phyloP scores from a whole-genome alignment of 2,329 filamentous ascomycete genomes.

The Diaporthe caulivora region DNA sequence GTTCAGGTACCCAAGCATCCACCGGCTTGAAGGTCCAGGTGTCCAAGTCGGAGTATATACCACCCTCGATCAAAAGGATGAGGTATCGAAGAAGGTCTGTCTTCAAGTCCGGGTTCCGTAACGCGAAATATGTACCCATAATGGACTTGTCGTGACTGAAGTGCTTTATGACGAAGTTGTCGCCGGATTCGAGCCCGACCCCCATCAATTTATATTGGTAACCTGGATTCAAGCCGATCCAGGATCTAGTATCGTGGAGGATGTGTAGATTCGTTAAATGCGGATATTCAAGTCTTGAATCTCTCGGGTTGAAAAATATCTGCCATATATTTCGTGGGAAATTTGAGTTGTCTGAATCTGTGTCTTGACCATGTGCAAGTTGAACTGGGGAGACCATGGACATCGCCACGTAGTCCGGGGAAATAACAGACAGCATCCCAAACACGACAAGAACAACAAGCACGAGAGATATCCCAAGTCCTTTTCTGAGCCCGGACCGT shows the following conservation, averaged over 20 bases:
- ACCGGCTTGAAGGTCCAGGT: slow-evolving; percentile 67
- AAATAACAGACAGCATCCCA: neutral
- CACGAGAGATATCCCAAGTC: neutral
- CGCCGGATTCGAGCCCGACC: slow-evolving; percentile 43
- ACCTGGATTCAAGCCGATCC: slow-evolving; percentile 45
- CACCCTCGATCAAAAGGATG: slow-evolving; percentile 48
- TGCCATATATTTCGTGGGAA: slow-evolving; percentile 48
- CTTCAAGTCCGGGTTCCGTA: slow-evolving; percentile 48
- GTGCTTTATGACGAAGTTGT: slow-evolving; percentile 45
- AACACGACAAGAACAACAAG: neutral
- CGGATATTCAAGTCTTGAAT: neutral
- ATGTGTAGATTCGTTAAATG: slow-evolving; percentile 36
- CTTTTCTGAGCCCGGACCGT: neutral
- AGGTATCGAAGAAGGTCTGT: slow-evolving; percentile 49
- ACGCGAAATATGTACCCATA: slow-evolving; percentile 41
- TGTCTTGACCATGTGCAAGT: no score
- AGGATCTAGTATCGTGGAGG: slow-evolving; percentile 43
- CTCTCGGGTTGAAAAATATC: slow-evolving; percentile 42
- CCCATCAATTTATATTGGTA: slow-evolving; percentile 45
- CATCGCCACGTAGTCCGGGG: neutral
- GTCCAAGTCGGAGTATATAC: slow-evolving; percentile 71
- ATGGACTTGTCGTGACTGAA: slow-evolving; percentile 42
- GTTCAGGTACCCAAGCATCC: slow-evolving; percentile 47
- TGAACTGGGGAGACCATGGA: neutral
- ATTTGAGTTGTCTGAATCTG: neutral